Evolutionary conservation across 768 basidiomycete species (phyloP), one percentile per base, ranked within the genome.

Genomic region (Pisolithus tinctorius): DNA sequence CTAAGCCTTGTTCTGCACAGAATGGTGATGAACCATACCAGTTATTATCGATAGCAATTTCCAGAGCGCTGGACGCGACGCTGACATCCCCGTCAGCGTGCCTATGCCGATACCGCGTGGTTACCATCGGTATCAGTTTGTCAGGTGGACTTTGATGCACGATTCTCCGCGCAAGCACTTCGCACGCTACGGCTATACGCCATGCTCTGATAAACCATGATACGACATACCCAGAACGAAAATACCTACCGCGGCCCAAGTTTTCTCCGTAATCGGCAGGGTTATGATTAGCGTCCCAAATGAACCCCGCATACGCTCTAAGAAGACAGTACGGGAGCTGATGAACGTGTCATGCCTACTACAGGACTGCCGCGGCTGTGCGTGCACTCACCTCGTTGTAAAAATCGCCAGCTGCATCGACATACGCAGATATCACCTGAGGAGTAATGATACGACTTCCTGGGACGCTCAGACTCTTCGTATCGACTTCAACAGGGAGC

Each of bases 221-320:
- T 26, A 23, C 31, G n/a, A 17, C 29, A 39, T 23, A 26, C 45
- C 34, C 20, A n/a, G 20, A 42, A 27, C 45, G 27, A 29, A 31
- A n/a, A 10, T 30, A 49, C 73, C 45, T 69, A 82, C 90, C 91
- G 69, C 93, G 76, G 57, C 86, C 82, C 16, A 79, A 58, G 58
- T 93, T 93, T 70, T 96, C 93, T 42, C 82, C 90, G 62, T 86
- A 90, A 63, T 95, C 88, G 4, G 92, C 86, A 29, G 88, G 81
- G 65, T 92, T 82, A 45, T 80, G 74, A 57, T 85, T 82, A 5
- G 89, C 89, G 64, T 94, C 91, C 68, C 76, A 80, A 67, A 88
- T 77, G 57, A 94, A 96, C 52, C 86, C 81, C 23, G 82, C 83
- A 45, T 85, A 77, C 4, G 91, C 87, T 48, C 85, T 78, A 20